A percentile compares a stretch with the other conserved stretches of the same genome.
Evolutionary conservation across 2,329 filamentous ascomycete genomes (phyloP).

Genomic region (Arthrobotrys iridis): DNA sequence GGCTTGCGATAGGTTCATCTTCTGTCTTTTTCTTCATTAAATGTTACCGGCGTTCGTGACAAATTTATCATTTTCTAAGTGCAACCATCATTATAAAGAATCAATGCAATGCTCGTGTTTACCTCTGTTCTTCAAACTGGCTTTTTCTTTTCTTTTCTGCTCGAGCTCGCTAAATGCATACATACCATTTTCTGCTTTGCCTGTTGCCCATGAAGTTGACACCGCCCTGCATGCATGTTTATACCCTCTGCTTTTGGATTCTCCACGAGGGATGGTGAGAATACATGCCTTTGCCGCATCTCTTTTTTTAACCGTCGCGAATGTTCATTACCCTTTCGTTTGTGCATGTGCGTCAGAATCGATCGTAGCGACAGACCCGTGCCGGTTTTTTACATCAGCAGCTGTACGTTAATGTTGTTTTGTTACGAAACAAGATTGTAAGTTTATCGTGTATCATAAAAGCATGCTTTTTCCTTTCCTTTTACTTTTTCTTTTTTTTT

Average conservation of each 20-base stretch:
- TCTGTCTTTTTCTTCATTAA: neutral
- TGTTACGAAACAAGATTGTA: neutral
- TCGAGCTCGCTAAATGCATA: neutral
- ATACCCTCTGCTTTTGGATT: neutral
- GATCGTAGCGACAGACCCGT: too few species aligned
- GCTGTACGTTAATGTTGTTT: too few species aligned
- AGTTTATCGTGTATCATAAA: slow-evolving; percentile 7
- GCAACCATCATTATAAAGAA: slow-evolving; percentile 9
- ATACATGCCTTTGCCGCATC: neutral
- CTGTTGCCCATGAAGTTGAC: neutral
- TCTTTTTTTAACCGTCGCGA: neutral
- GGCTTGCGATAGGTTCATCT: neutral
- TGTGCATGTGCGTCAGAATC: too few species aligned
- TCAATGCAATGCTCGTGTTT: slow-evolving; percentile 13
- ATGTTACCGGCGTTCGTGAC: neutral
- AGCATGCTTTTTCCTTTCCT: neutral
- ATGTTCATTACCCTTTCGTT: neutral
- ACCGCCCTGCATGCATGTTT: neutral
- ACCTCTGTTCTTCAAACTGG: neutral
- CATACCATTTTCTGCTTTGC: neutral
- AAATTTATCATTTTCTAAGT: neutral
- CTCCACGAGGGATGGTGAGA: neutral
- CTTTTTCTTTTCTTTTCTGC: neutral
- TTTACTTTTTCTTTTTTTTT: neutral
- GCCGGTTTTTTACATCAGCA: too few species aligned